Percentiles rank a stretch among this genome's conserved stretches.
Conservation (phyloP, 2,329 filamentous ascomycete genomes). For the Microdochium paspali region DNA sequence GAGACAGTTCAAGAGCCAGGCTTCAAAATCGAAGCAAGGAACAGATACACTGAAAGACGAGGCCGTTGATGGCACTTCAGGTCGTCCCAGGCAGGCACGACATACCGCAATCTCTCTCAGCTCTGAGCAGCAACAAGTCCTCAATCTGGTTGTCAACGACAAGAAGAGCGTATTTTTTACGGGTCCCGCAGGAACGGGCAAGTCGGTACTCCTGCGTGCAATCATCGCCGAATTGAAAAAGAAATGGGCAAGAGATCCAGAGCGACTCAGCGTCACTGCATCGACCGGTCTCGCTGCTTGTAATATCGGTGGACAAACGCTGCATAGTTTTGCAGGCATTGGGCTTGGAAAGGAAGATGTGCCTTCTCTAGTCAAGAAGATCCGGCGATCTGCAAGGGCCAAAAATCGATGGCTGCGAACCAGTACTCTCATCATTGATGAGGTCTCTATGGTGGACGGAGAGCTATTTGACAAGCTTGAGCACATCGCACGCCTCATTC, state of each 20-base stretch:
- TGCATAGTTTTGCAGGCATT: constrained; percentile 94
- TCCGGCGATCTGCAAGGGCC: constrained; percentile 79
- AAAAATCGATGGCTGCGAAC: constrained; percentile 83
- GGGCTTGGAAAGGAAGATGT: constrained; percentile 87
- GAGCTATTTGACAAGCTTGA: constrained; percentile 96
- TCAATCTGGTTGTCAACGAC: constrained; percentile 71
- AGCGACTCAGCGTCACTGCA: constrained; percentile 84
- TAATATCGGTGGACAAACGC: constrained; percentile 90
- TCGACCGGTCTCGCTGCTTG: constrained; percentile 94
- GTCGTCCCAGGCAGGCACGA: constrained; percentile 22
- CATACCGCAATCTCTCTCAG: constrained; percentile 62
- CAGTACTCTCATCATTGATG: constrained; percentile 82
- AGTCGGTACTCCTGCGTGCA: constrained; percentile 88
- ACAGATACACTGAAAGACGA: constrained; percentile 33
- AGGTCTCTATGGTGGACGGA: constrained; percentile 97
- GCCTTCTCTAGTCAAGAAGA: constrained; percentile 76
- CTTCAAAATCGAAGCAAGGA: constrained; percentile 35
- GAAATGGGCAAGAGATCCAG: constrained; percentile 68
- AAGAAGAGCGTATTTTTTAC: constrained; percentile 95
- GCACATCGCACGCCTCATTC: constrained; percentile 71
- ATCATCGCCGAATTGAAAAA: constrained; percentile 75
- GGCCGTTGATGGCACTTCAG: constrained; percentile 27
- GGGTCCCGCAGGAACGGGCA: constrained; percentile 90
- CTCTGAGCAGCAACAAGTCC: constrained; percentile 75
- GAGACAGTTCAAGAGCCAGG: constrained; percentile 59